These are phyloP conservation scores for Podospora conica DNA, from an alignment of 495 filamentous ascomycete genomes.

Conservation along the genomic window DNA sequence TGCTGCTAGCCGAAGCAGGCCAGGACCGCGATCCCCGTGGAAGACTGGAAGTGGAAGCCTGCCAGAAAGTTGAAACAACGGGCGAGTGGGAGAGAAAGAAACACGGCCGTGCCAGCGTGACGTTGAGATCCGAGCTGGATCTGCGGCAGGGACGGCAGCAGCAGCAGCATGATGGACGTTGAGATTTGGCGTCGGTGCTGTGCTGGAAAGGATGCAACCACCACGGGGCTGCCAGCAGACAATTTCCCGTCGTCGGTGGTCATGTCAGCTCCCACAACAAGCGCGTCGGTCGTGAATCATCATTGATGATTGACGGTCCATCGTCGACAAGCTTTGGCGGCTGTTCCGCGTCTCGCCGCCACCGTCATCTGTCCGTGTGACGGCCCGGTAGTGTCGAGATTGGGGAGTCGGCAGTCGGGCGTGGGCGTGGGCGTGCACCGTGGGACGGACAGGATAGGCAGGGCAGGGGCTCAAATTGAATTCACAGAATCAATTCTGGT, in stretches of 20 bases:
- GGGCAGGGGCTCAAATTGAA: not conserved
- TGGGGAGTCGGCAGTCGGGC: not conserved
- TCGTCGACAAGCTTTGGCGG: not conserved
- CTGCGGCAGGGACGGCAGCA: not conserved
- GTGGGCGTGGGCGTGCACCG: not conserved
- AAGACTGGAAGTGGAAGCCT: not conserved
- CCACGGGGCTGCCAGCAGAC: not conserved
- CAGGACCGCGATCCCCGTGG: not conserved
- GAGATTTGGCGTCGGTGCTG: not conserved
- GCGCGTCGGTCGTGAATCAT: not conserved
- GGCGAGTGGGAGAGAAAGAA: not conserved
- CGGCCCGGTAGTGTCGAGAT: not conserved
- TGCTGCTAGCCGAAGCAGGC: not conserved
- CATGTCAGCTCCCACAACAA: not conserved
- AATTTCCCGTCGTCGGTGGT: not conserved
- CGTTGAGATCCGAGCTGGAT: not conserved
- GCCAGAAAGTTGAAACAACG: not conserved
- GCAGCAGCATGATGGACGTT: not conserved
- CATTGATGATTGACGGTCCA: not conserved
- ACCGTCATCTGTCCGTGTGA: not conserved
- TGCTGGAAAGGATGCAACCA: not conserved
- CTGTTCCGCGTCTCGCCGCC: not conserved
- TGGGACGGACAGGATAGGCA: too few relatives aligned
- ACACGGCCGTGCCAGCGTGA: not conserved
- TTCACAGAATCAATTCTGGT: not conserved